These are phyloP conservation scores for Apiotrichum sp. DNA, from an alignment of 1,284 basidiomycete species.

Conservation along the genomic window DNA sequence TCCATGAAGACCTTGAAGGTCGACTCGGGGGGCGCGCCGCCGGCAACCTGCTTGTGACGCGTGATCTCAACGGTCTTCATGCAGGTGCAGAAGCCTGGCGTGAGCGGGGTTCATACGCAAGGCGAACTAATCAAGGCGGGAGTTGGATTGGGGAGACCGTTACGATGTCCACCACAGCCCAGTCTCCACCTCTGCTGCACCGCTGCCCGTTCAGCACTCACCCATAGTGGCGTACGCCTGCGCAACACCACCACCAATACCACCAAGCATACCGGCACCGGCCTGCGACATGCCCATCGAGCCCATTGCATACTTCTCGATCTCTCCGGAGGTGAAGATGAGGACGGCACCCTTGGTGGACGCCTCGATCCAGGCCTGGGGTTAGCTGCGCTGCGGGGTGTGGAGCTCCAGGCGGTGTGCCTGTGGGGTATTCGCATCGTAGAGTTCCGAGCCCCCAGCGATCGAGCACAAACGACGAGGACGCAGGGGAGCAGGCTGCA, in stretches of 20 bases:
- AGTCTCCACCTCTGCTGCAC: neutral
- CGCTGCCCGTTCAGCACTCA: slow-evolving; percentile 49
- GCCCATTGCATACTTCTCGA: slow-evolving; percentile 64
- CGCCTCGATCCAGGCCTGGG: slow-evolving; percentile 97
- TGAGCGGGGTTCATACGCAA: neutral
- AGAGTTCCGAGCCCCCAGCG: too few relatives aligned
- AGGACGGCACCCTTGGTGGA: slow-evolving; percentile 97
- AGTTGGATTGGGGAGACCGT: too few relatives aligned
- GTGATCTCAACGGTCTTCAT: slow-evolving; percentile 99
- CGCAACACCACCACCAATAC: slow-evolving; percentile 94
- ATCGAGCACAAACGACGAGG: too few relatives aligned
- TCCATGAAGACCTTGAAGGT: slow-evolving; percentile 93
- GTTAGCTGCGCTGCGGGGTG: neutral
- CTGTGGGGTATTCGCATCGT: neutral
- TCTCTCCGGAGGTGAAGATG: slow-evolving; percentile 91
- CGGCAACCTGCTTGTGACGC: slow-evolving; percentile 86
- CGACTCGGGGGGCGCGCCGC: slow-evolving; percentile 82
- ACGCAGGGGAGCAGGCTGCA: too few relatives aligned
- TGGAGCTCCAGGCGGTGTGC: neutral
- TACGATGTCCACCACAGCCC: too few relatives aligned
- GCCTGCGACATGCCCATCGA: slow-evolving; percentile 70
- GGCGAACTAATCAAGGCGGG: too few relatives aligned
- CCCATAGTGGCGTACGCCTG: slow-evolving; percentile 99
- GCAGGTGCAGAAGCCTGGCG: slow-evolving; percentile 86
- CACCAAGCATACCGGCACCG: slow-evolving; percentile 81